A percentile compares a stretch with the other conserved stretches of the same genome.
Evolutionary conservation across 208 protist genomes (phyloP).

Genomic region (Crithidia expoeki): DNA sequence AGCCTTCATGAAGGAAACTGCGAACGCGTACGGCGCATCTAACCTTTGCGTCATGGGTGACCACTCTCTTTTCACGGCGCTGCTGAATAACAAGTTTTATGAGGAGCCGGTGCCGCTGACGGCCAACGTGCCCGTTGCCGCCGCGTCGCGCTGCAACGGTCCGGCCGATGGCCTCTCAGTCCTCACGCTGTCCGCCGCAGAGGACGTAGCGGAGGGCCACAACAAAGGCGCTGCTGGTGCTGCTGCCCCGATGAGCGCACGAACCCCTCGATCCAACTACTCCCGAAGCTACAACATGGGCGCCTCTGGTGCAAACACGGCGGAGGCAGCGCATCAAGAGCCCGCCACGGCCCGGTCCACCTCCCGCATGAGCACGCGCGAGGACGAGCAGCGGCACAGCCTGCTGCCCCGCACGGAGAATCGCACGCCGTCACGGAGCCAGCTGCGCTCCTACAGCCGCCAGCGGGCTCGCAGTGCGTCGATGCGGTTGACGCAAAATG

Average conservation of each 20-base stretch:
- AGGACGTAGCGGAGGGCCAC: not conserved
- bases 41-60: constrained; percentile 47
- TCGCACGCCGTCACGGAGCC: constrained; percentile 46
- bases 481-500: constrained; percentile 14
- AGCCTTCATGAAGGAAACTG: constrained; percentile 36
- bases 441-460: constrained; percentile 52
- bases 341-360: constrained; percentile 9
- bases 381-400: constrained; percentile 23
- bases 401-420: constrained; percentile 35
- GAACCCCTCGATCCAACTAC: constrained; percentile 10
- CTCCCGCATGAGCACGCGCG: constrained; percentile 20
- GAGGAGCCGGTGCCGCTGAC: constrained; percentile 24
- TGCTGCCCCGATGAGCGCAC: not conserved
- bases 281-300: constrained; percentile 7
- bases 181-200: constrained; percentile 8
- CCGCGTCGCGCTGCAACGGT: constrained; percentile 3
- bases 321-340: not conserved
- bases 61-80: constrained; percentile 45
- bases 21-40: constrained; percentile 18
- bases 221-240: not conserved
- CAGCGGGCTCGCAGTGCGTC: constrained; percentile 33
- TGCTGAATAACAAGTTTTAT: constrained; percentile 47
- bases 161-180: constrained; percentile 1
- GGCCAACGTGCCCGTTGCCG: not conserved
- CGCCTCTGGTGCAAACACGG: not conserved